Conservation (phyloP, 768 basidiomycete genomes). For the Mycena venus region DNA sequence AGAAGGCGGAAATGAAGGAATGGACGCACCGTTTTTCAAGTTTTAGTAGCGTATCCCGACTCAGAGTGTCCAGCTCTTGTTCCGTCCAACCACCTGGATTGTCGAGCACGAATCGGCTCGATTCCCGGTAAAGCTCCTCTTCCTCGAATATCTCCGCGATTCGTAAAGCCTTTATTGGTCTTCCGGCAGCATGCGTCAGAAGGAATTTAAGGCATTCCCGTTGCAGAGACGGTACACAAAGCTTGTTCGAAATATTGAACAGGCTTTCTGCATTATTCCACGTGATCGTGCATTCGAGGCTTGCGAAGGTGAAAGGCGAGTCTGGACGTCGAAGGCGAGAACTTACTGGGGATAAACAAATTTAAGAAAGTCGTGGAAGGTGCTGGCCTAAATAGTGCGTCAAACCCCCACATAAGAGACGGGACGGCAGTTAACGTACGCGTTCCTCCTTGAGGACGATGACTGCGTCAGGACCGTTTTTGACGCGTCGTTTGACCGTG, state of each 20-base stretch:
- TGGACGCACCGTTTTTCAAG: slow-evolving; percentile 81
- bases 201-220: slow-evolving; percentile 89
- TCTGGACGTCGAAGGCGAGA: slow-evolving; percentile 15
- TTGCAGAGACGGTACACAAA: slow-evolving; percentile 86
- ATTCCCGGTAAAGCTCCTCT: slow-evolving; percentile 91
- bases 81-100: slow-evolving; percentile 90
- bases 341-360: slow-evolving; percentile 93
- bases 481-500: slow-evolving; percentile 56
- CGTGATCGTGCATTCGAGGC: slow-evolving; percentile 91
- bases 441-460: slow-evolving; percentile 93
- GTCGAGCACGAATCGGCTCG: slow-evolving; percentile 92
- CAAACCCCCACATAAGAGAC: background rate
- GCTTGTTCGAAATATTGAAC: slow-evolving; percentile 92
- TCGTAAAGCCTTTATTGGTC: slow-evolving; percentile 92
- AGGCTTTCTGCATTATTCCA: slow-evolving; percentile 96
- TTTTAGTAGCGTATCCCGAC: slow-evolving; percentile 86
- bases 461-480: slow-evolving; percentile 79
- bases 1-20: background rate
- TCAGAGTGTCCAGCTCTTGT: slow-evolving; percentile 85
- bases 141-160: slow-evolving; percentile 93
- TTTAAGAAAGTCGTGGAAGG: slow-evolving; percentile 94
- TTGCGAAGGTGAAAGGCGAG: slow-evolving; percentile 41
- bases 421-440: slow-evolving; percentile 52
- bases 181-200: slow-evolving; percentile 92
- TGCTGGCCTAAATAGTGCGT: slow-evolving; percentile 66